Percentiles rank a stretch among this genome's conserved stretches.
These are phyloP conservation scores for Nigrograna mackinnonii DNA, from an alignment of 2,329 filamentous ascomycete species.

Conservation along the genomic window DNA sequence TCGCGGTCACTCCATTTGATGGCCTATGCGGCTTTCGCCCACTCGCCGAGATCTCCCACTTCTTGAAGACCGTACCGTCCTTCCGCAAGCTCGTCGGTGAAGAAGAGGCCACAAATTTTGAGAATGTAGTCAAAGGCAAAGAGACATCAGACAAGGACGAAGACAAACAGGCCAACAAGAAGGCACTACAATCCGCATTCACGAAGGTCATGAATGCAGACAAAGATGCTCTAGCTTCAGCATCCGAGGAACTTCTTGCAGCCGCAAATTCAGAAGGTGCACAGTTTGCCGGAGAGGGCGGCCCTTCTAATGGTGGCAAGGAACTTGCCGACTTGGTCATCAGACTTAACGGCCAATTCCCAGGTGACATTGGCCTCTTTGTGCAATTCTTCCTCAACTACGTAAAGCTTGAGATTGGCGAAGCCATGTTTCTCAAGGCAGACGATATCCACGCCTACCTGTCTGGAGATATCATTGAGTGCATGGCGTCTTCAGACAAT, in stretches of 20 bases:
- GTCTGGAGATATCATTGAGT: slow-evolving; percentile 94
- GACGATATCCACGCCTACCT: slow-evolving; percentile 98
- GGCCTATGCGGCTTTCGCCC: slow-evolving; percentile 95
- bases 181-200: slow-evolving; percentile 75
- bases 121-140: slow-evolving; percentile 55
- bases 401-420: slow-evolving; percentile 82
- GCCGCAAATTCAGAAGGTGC: slow-evolving; percentile 70
- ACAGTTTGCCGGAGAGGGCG: slow-evolving; percentile 75
- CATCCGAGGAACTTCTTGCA: slow-evolving; percentile 70
- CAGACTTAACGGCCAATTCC: slow-evolving; percentile 82
- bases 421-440: slow-evolving; percentile 93
- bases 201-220: slow-evolving; percentile 79
- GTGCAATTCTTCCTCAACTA: slow-evolving; percentile 98
- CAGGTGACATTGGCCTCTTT: slow-evolving; percentile 85
- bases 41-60: slow-evolving; percentile 82
- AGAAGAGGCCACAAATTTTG: slow-evolving; percentile 50
- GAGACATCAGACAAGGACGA: slow-evolving; percentile 51
- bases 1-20: slow-evolving; percentile 94
- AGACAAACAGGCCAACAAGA: slow-evolving; percentile 66
- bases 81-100: slow-evolving; percentile 52
- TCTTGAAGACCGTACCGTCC: slow-evolving; percentile 68
- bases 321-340: slow-evolving; percentile 77
- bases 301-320: slow-evolving; percentile 67
- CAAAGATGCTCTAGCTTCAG: slow-evolving; percentile 65
- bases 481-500: slow-evolving; percentile 99